A percentile compares a stretch with the other conserved stretches of the same genome.
Conservation (phyloP, 306 rosid genomes). For the Cucurbita maxima region DNA sequence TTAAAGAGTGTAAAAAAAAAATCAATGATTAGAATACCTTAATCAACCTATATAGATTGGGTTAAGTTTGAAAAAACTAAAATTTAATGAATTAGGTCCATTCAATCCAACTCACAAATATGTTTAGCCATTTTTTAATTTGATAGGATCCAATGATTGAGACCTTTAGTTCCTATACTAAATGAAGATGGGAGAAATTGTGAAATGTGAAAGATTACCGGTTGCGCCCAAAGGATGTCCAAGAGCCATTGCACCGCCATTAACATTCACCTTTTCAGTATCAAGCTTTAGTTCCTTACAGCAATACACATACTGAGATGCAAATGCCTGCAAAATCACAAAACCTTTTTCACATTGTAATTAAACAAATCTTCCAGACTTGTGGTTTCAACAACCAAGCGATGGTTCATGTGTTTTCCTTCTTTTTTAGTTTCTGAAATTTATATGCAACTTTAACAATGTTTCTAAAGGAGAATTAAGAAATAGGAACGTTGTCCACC, state of each 20-base stretch:
- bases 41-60: neutral
- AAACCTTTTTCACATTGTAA: neutral
- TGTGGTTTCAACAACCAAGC: neutral
- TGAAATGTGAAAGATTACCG: conserved; percentile 23
- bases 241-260: conserved; percentile 87
- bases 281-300: conserved; percentile 72
- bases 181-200: neutral
- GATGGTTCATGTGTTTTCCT: no score
- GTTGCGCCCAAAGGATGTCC: conserved; percentile 96
- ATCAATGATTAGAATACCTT: neutral
- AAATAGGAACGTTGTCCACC: neutral
- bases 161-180: neutral
- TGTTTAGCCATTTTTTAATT: neutral
- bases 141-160: neutral
- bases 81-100: neutral
- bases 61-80: neutral
- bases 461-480: neutral
- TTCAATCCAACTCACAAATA: neutral
- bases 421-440: neutral
- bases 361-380: neutral
- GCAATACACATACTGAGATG: conserved; percentile 80
- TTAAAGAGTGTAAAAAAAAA: neutral
- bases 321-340: conserved; percentile 49
- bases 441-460: neutral
- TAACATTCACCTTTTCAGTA: conserved; percentile 59